Base-by-base conservation (phyloP, 2,329 filamentous ascomycete species). In the Cladophialophora carrionii region DNA sequence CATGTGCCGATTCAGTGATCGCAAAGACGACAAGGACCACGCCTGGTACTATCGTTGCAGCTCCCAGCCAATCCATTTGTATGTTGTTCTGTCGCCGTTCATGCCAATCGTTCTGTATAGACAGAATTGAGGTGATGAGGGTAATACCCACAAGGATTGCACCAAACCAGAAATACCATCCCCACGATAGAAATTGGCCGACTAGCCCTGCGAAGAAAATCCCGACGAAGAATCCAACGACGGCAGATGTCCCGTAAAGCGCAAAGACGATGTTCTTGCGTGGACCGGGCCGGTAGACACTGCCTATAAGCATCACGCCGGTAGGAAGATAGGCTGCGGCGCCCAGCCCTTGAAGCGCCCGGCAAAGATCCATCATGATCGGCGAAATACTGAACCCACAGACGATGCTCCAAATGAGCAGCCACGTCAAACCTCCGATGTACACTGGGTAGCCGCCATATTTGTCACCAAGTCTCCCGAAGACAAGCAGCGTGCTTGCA, bases 321-420 rank as follows among this genome's bases (percentile, higher is more conserved):
- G 87, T 85, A 0, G 89, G 88, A 14, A 92, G 75, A 66, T 90
- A 91, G 0, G 90, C 89, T 0, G 90, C 88, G 1, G 88, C 83
- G 0, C 89, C 90, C 9, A 94, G 77, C 0, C 90, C 90, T 75
- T 92, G 89, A 51, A 92, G 78, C 8, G 90, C 90, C 59, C 90
- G 87, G 73, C 87, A 90, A 61, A 89, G 80, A 70, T 91, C 88
- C 67, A 93, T 81, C 87, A 92, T 90, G 57, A 86, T 75, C 65
- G 87, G 83, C 76, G 85, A 88, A 61, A 80, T 78, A 64, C 87
- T 88, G 77, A 93, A 91, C 10, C 90, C 90, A 17, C 84, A 85
- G 61, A 91, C 78, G 60, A 93, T 76, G 9, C 85, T 87, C 85
- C 90, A 93, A 43, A 88, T 68, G 7, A 85, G 75, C 57, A 91